Evolutionary conservation across 805 yeast genomes (phyloP), one percentile per base, ranked within the genome.

Genomic region (Metschnikowia picachoensis): DNA sequence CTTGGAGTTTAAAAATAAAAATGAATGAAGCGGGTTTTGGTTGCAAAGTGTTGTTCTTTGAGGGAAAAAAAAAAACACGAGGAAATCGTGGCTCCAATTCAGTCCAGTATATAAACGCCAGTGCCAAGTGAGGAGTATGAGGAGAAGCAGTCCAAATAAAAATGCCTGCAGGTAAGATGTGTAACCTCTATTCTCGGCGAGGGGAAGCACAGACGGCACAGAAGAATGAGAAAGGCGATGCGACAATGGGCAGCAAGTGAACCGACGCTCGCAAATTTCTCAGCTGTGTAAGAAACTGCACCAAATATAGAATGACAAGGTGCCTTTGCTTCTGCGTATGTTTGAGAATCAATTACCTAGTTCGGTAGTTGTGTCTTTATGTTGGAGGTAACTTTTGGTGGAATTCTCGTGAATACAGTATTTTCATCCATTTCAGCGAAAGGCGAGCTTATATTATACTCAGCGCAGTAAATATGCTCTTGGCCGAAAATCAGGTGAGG

Each of bases 61-160:
- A 28, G 13, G 30, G 29, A 30, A 35, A 41, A 34, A 35, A 10
- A 16, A 41, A 34, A 35, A 10, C 13, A 8, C 44, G 35, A 34
- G 35, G 12, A 16, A 30, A 9, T n/a, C 12, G 14, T 3, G 17
- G 4, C 41, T 32, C 41, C 41, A 41, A 32, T 46, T 27, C 39
- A 36, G 43, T 34, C 43, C 43, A 29, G 35, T 46, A 46, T 46
- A 43, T 49, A 43, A 31, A 39, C 27, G 39, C 40, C 47, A 20
- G 25, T 20, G 45, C 51, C 41, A 44, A 35, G 49, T 39, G 56
- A 52, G 56, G 56, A 52, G 56, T 47, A 44, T 38, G 56, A 40
- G 52, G 47, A 47, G 52, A 41, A 34, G 51, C 40, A 35, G 49
- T 47, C 46, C 42, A 37, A 43, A 38, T 6, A 38, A 29, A 36